Evolutionary conservation across 2,329 filamentous ascomycete species (phyloP).

Genomic region (Pleoardoris graminearum): DNA sequence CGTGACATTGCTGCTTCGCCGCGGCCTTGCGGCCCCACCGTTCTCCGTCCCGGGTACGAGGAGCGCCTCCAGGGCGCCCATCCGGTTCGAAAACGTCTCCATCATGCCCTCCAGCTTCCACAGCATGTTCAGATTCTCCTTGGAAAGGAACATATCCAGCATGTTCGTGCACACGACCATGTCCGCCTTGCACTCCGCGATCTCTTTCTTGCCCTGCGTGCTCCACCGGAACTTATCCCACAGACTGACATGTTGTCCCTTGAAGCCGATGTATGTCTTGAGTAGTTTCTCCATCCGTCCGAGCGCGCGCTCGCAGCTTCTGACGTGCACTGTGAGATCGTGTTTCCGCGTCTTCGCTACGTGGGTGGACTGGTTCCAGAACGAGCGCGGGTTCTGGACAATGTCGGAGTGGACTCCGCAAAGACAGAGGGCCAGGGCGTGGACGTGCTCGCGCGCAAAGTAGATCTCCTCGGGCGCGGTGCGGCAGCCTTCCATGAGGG

Average conservation of each 20-base stretch:
- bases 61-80: conserved; percentile 7
- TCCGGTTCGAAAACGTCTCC: conserved; percentile 9
- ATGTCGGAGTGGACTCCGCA: conserved; percentile 18
- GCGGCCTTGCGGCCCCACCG: not conserved
- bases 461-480: conserved; percentile 17
- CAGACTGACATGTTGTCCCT: conserved; percentile 7
- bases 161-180: conserved; percentile 10
- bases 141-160: conserved; percentile 17
- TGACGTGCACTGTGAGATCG: conserved; percentile 12
- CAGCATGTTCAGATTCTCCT: conserved; percentile 8
- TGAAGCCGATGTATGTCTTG: conserved; percentile 14
- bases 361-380: conserved; percentile 11
- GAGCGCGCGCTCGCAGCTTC: conserved; percentile 12
- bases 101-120: conserved; percentile 18
- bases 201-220: conserved; percentile 20
- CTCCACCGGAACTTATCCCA: conserved; percentile 21
- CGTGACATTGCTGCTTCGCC: conserved; percentile 7
- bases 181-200: conserved; percentile 18
- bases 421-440: conserved; percentile 20
- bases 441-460: conserved; percentile 18
- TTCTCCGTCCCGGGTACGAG: not conserved
- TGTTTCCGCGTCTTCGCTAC: conserved; percentile 7
- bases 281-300: conserved; percentile 11
- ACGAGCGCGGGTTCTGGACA: conserved; percentile 11
- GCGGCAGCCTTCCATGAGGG: conserved; percentile 14